Percentiles rank a stretch among this genome's conserved stretches.
Evolutionary conservation across 257 asterid species (phyloP).

Genomic region (Solanum ahanhuiri): DNA sequence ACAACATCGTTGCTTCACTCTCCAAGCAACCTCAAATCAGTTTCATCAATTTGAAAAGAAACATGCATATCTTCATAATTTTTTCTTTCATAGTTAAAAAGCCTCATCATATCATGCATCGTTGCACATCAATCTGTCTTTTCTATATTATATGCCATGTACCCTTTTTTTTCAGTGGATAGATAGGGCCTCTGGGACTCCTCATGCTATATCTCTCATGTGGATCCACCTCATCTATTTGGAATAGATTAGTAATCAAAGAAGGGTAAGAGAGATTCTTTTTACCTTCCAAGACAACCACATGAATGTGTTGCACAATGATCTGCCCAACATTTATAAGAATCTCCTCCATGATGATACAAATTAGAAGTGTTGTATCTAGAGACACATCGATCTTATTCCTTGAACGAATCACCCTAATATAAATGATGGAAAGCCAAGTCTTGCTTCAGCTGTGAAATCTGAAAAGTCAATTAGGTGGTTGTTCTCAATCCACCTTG

Average conservation of each 20-base stretch:
- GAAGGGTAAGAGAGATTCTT: not conserved
- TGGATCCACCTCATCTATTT: not conserved
- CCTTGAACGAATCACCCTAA: not conserved
- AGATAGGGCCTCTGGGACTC: not conserved
- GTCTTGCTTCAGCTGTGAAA: not conserved
- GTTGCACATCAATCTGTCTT: not conserved
- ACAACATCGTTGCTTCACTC: too few species aligned
- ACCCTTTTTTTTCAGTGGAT: not conserved
- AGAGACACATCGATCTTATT: not conserved
- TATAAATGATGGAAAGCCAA: not conserved
- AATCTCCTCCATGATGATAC: not conserved
- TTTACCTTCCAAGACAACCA: not conserved
- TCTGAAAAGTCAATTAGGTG: not conserved
- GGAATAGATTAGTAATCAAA: not conserved
- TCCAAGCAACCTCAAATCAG: too few species aligned
- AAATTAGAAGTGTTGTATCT: not conserved
- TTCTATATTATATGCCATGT: not conserved
- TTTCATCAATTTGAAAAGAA: too few species aligned
- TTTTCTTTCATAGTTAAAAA: too few species aligned
- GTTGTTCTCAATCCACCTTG: not conserved
- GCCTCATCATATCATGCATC: too few species aligned
- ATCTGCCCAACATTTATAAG: too few species aligned
- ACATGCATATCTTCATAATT: too few species aligned
- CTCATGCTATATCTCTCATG: not conserved
- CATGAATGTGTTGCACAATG: not conserved